These are phyloP conservation scores for Paramecium primaurelia DNA, from an alignment of 73 alveolate genomes.

Conservation along the genomic window DNA sequence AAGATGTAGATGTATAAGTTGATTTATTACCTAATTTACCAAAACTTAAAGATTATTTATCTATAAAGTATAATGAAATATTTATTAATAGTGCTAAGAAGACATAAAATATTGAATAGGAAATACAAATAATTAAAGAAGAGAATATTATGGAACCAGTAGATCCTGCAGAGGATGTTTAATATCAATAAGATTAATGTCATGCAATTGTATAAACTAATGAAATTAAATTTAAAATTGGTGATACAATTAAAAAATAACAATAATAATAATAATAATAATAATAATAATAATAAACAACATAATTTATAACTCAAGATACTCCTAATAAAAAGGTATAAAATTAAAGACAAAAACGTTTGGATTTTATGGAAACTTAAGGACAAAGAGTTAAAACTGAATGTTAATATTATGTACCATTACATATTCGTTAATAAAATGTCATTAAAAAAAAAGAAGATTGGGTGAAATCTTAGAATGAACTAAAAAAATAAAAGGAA, in stretches of 20 bases:
- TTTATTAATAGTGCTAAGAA: not conserved
- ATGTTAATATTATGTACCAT: constrained; percentile 31
- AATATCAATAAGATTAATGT: not conserved
- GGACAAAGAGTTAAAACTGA: not conserved
- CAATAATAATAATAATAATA: not conserved
- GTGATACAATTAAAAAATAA: constrained; percentile 8
- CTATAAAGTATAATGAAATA: not conserved
- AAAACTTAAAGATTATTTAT: not conserved
- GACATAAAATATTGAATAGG: not conserved
- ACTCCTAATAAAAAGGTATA: not conserved
- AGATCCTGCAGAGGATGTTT: not conserved
- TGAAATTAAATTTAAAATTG: not conserved
- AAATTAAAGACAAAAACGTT: not conserved
- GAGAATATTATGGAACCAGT: not conserved
- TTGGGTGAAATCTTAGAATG: not conserved
- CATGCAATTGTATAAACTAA: not conserved
- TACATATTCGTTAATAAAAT: not conserved
- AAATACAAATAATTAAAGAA: not conserved
- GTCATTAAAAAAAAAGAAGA: constrained; percentile 16
- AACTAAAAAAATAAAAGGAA: not conserved
- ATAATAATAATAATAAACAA: not conserved
- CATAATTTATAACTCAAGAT: not conserved
- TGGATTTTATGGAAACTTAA: not conserved
- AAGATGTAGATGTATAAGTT: not conserved
- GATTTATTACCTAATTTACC: not conserved